Conservation (phyloP, 331 rosid species). For the Cydonia oblonga region DNA sequence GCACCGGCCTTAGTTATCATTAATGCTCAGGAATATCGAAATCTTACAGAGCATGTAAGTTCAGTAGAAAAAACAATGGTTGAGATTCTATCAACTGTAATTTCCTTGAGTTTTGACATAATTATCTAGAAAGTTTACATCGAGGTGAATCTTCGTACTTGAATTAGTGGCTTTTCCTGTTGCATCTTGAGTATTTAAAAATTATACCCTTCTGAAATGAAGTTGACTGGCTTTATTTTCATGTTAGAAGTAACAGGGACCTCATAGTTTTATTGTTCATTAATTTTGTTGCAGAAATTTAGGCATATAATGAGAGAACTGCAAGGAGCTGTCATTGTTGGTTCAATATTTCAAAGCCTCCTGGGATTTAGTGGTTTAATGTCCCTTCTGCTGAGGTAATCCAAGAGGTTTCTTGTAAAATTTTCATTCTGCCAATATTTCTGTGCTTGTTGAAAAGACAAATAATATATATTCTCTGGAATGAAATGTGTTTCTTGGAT, state of each 20-base stretch:
- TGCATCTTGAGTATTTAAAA: constrained; percentile 3
- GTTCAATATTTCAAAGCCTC: constrained; percentile 77
- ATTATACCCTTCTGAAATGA: background rate
- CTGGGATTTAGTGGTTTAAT: constrained; percentile 84
- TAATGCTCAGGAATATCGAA: constrained; percentile 67
- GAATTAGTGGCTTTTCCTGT: background rate
- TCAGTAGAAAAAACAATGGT: background rate
- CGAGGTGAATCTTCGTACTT: constrained; percentile 4
- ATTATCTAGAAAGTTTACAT: background rate
- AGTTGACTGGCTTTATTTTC: background rate
- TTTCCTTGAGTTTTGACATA: constrained; percentile 4
- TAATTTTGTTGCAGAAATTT: constrained; percentile 56
- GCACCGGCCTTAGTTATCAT: constrained; percentile 78
- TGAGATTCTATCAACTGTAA: background rate
- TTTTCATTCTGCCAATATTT: background rate
- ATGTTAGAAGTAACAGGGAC: background rate
- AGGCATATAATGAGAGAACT: constrained; percentile 94
- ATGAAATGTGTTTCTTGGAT: background rate
- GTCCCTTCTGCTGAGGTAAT: constrained; percentile 50
- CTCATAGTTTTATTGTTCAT: background rate
- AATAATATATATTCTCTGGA: background rate
- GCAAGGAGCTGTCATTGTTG: constrained; percentile 90
- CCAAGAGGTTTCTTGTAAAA: background rate
- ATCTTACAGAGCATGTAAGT: constrained; percentile 83
- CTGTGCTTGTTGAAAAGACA: background rate